Percentiles rank a stretch among this genome's conserved stretches.
phyloP scores from a whole-genome alignment of 768 basidiomycete species.

The Lactarius sanguifluus region DNA sequence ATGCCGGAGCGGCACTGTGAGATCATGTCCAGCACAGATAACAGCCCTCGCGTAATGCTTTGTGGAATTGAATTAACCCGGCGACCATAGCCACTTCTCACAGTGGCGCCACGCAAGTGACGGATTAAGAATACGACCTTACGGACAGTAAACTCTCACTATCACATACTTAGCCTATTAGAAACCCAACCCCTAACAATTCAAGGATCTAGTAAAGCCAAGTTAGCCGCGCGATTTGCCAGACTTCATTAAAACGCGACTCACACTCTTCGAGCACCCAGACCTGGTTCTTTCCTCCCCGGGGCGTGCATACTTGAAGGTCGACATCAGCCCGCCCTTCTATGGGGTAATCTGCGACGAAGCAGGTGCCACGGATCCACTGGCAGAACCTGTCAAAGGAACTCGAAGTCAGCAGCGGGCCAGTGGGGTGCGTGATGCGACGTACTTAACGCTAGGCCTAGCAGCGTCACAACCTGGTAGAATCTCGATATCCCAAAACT shows the following conservation, averaged over 20 bases:
- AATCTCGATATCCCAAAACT: neutral
- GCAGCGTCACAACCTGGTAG: neutral
- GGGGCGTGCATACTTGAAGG: neutral
- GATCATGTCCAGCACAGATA: too few species aligned
- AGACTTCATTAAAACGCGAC: neutral
- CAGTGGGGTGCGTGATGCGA: neutral
- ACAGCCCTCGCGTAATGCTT: too few species aligned
- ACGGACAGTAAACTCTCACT: too few species aligned
- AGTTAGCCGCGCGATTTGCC: neutral
- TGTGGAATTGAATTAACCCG: too few species aligned
- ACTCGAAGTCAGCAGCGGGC: neutral
- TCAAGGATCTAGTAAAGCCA: neutral
- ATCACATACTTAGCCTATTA: too few species aligned
- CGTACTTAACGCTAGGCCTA: neutral
- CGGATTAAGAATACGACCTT: too few species aligned
- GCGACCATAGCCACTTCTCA: too few species aligned
- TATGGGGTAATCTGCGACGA: neutral
- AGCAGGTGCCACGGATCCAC: neutral
- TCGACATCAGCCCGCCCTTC: neutral
- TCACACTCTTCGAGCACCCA: slow-evolving; percentile 8
- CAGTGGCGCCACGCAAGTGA: too few species aligned
- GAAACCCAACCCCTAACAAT: too few species aligned
- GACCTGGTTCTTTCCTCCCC: neutral
- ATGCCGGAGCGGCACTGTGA: too few species aligned
- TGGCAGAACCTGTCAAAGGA: neutral